A percentile compares a stretch with the other conserved stretches of the same genome.
Conservation (phyloP, 495 filamentous ascomycete genomes). For the Neurospora africana region DNA sequence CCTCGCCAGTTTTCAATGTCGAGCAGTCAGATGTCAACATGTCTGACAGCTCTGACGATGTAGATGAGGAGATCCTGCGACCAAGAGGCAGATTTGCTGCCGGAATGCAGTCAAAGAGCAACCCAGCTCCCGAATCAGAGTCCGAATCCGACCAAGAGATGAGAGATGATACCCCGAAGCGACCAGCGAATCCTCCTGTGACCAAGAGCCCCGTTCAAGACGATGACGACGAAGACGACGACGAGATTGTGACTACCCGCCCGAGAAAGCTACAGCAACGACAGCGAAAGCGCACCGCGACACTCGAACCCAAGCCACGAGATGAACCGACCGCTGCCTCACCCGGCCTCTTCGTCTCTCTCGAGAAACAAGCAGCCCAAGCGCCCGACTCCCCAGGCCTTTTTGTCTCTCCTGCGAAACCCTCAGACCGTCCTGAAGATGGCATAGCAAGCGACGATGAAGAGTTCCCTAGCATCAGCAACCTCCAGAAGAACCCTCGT, state of each 20-base stretch:
- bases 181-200: conserved; percentile 5
- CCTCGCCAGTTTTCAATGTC: conserved; percentile 1
- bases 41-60: conserved; percentile 17
- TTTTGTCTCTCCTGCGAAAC: conserved; percentile 34
- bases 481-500: conserved; percentile 38
- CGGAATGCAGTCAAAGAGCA: conserved; percentile 44
- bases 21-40: conserved; percentile 1
- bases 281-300: conserved; percentile 22
- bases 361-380: conserved; percentile 9
- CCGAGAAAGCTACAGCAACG: conserved; percentile 24
- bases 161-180: conserved; percentile 16
- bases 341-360: conserved; percentile 30
- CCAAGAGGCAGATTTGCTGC: conserved; percentile 64
- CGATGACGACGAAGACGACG: conserved; percentile 16
- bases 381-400: conserved; percentile 19
- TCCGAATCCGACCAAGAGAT: conserved; percentile 7
- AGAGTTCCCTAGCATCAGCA: conserved; percentile 32
- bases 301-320: conserved; percentile 16
- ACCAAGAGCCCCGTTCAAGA: conserved; percentile 11
- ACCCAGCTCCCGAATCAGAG: conserved; percentile 6
- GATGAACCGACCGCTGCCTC: conserved; percentile 13
- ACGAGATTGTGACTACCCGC: conserved; percentile 16
- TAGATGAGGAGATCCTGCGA: conserved; percentile 34
- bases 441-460: conserved; percentile 37
- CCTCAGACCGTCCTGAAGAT: conserved; percentile 6